These are phyloP conservation scores for Clonostachys rhizophaga DNA, from an alignment of 2,329 filamentous ascomycete species.

Conservation along the genomic window DNA sequence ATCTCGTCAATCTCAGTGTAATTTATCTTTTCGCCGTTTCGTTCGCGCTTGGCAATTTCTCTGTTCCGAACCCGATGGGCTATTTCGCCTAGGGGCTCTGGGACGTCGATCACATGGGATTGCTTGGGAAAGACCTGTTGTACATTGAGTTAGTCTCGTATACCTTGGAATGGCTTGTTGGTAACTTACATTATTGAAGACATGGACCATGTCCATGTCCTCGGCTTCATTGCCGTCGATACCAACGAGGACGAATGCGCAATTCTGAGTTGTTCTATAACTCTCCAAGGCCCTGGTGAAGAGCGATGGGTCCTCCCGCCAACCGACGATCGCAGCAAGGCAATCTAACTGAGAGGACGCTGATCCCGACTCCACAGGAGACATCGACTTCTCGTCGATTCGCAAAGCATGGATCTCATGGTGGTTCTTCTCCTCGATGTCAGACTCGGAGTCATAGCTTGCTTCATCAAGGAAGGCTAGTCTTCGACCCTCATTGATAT, in stretches of 20 bases:
- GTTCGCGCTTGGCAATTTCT: conserved; percentile 4
- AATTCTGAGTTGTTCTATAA: conserved; percentile 8
- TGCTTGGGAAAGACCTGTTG: conserved; percentile 10
- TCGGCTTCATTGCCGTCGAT: conserved; percentile 13
- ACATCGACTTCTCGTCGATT: not conserved
- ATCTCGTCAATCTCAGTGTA: conserved; percentile 7
- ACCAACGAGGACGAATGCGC: conserved; percentile 11
- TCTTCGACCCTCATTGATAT: conserved; percentile 11
- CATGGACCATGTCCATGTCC: conserved; percentile 14
- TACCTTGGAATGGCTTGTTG: not conserved
- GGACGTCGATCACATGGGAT: conserved; percentile 10
- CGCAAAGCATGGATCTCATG: conserved; percentile 1
- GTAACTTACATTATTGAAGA: conserved; percentile 11
- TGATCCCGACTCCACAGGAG: not conserved
- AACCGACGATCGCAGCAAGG: conserved; percentile 15
- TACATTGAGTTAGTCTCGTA: not conserved
- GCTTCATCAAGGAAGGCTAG: conserved; percentile 2
- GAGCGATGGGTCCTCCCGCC: conserved; percentile 13
- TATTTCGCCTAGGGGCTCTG: conserved; percentile 11
- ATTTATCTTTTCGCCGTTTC: conserved; percentile 6
- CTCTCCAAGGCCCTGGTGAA: conserved; percentile 13
- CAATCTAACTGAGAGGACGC: conserved; percentile 6
- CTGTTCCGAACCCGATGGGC: conserved; percentile 10
- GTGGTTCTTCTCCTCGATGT: conserved; percentile 6
- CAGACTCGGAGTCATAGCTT: conserved; percentile 4